Percentiles rank a stretch among this genome's conserved stretches.
Evolutionary conservation across 257 asterid genomes (phyloP).

Genomic region (Fraxinus cuspidata): DNA sequence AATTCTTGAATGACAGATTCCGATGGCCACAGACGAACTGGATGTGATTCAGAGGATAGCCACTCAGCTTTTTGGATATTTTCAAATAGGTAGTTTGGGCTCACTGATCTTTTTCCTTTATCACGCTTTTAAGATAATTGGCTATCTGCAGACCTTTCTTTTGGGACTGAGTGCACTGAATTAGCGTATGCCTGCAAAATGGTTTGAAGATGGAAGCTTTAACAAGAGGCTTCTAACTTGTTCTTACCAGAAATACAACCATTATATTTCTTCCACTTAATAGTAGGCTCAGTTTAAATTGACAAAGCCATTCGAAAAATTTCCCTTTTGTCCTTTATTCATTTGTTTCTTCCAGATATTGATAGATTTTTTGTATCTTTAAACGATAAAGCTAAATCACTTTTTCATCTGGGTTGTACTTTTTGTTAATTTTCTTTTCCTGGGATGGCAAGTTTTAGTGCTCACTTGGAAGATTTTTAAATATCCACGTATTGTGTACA

Average conservation of each 20-base stretch:
- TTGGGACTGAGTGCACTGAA: constrained; percentile 1
- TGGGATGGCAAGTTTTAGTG: neutral
- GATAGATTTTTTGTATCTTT: neutral
- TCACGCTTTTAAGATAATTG: neutral
- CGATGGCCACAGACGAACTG: constrained; percentile 77
- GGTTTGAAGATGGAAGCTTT: constrained; percentile 21
- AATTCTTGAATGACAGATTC: constrained; percentile 54
- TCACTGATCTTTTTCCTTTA: neutral
- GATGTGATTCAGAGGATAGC: constrained; percentile 83
- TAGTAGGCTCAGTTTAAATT: neutral
- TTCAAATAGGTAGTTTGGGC: constrained; percentile 62
- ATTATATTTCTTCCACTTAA: neutral
- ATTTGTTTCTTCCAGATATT: constrained; percentile 1
- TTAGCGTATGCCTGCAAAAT: constrained; percentile 5
- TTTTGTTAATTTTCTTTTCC: neutral
- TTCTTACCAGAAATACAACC: neutral
- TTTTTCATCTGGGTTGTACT: neutral
- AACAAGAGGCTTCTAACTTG: neutral
- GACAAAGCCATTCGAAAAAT: neutral
- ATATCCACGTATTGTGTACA: neutral
- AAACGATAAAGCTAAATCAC: neutral
- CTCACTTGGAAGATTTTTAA: neutral
- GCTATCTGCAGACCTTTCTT: neutral
- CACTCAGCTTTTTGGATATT: constrained; percentile 72
- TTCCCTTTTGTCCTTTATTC: neutral